Evolutionary conservation across 768 basidiomycete species (phyloP), one percentile per base, ranked within the genome.

Genomic region (Termitomyces sp.): DNA sequence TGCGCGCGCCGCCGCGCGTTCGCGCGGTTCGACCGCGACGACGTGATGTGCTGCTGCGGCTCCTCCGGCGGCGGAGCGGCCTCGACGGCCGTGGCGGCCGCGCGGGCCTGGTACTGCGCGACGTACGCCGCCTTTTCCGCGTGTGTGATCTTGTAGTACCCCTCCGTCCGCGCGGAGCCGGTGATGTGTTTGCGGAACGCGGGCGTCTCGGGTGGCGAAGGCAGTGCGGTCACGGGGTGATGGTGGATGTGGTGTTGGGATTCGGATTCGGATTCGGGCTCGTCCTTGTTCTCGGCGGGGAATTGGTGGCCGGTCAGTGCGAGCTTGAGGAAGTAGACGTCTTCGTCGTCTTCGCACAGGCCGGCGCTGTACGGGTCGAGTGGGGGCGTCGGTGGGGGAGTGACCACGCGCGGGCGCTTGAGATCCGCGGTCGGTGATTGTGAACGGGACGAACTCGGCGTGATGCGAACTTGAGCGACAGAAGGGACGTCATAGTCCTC

Each of bases 61-160:
- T 80, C 74, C 40, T 78, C 75, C 40, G 75, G 77, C 24, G 76
- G 67, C 38, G 78, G 73, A n/a, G 75, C 72, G 3, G 74, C 67
- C 28, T 74, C 72, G 28, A 79, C 72, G 5, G 63, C 38, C 10
- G 55, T 13, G 0, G 68, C 75, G 30, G 76, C 74, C 54, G 81
- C 72, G 22, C 90, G 86, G 28, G 81, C 75, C 57, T 87, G 86
- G 69, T 93, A 93, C 70, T 96, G 92, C 5, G 92, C 88, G 44
- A 98, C 90, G 63, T 98, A 98, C 2, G 84, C 84, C 0, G 92
- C 88, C 75, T 97, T 97, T 69, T 94, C 91, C 6, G 87, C 83
- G 65, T 92, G 89, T 0, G 92, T 87, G 69, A 98, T 92, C 76
- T 94, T 92, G 81, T 96, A 96, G 72, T 87, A 94, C 3, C 97